phyloP scores from a whole-genome alignment of 495 filamentous ascomycete species.

The Rostrohypoxylon terebratum region DNA sequence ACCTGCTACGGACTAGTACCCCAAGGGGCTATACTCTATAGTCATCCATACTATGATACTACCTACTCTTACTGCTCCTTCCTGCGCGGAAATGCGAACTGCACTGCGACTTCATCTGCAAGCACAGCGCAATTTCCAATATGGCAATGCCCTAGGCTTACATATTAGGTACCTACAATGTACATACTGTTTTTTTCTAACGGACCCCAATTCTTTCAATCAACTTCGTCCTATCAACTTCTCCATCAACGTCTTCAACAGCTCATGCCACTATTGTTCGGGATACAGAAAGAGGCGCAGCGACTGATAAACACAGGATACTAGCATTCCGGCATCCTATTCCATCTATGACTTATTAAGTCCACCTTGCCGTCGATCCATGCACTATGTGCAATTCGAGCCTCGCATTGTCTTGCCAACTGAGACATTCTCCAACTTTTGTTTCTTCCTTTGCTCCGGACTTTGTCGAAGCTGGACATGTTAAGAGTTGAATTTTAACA shows the following conservation, averaged over 20 bases:
- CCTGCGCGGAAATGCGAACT: conserved; percentile 5
- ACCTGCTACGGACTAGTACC: too few species aligned
- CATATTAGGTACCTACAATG: neutral
- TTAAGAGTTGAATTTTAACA: neutral
- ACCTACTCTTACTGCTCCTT: neutral
- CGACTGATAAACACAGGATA: conserved; percentile 7
- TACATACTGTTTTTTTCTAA: neutral
- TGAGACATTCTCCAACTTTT: neutral
- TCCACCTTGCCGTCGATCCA: conserved; percentile 21
- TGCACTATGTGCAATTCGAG: conserved; percentile 8
- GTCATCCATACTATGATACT: too few species aligned
- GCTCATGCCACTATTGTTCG: conserved; percentile 2
- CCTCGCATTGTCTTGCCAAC: conserved; percentile 11
- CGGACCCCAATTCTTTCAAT: neutral
- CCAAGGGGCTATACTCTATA: neutral
- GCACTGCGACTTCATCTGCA: conserved; percentile 29
- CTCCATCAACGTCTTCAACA: conserved; percentile 13
- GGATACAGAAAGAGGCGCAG: conserved; percentile 32
- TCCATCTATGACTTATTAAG: conserved; percentile 33
- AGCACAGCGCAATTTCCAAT: conserved; percentile 35
- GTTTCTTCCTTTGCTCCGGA: neutral
- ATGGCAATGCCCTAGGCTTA: conserved; percentile 7
- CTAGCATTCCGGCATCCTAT: conserved; percentile 20
- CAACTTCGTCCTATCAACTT: neutral
- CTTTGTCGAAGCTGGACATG: neutral